These are phyloP conservation scores for Penicillium herquei DNA, from an alignment of 495 filamentous ascomycete species.

Conservation along the genomic window DNA sequence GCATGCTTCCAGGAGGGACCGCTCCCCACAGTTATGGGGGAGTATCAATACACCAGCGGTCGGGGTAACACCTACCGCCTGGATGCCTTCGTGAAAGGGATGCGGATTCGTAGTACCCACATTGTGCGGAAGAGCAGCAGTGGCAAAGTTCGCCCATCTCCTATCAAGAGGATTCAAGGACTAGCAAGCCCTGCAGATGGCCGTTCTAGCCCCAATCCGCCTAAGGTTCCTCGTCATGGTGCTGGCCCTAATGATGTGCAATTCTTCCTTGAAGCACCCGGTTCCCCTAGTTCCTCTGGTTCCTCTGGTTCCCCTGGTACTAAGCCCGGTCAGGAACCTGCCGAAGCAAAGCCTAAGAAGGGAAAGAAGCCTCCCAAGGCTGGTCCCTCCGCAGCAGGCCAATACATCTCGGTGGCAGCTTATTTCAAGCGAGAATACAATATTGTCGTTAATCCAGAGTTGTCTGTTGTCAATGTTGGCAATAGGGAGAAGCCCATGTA, in stretches of 20 bases:
- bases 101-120: constrained; percentile 41
- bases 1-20: constrained; percentile 39
- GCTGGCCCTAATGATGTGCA: constrained; percentile 43
- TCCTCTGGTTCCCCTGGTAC: constrained; percentile 17
- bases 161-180: constrained; percentile 46
- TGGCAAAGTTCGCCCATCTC: constrained; percentile 29
- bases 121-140: constrained; percentile 35
- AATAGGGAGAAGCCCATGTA: constrained; percentile 56
- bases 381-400: constrained; percentile 31
- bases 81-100: constrained; percentile 44
- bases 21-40: constrained; percentile 26
- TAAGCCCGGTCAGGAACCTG: constrained; percentile 2
- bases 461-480: constrained; percentile 73
- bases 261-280: constrained; percentile 46
- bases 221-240: constrained; percentile 33
- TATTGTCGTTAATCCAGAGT: constrained; percentile 32
- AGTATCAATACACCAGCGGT: constrained; percentile 8
- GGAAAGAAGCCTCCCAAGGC: constrained; percentile 30
- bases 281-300: no score
- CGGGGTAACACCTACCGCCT: constrained; percentile 21
- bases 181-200: constrained; percentile 45
- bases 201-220: constrained; percentile 24
- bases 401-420: constrained; percentile 49
- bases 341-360: constrained; percentile 32
- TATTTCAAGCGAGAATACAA: constrained; percentile 52